Conservation (phyloP, 768 basidiomycete genomes). For the Boletus subparvulus region DNA sequence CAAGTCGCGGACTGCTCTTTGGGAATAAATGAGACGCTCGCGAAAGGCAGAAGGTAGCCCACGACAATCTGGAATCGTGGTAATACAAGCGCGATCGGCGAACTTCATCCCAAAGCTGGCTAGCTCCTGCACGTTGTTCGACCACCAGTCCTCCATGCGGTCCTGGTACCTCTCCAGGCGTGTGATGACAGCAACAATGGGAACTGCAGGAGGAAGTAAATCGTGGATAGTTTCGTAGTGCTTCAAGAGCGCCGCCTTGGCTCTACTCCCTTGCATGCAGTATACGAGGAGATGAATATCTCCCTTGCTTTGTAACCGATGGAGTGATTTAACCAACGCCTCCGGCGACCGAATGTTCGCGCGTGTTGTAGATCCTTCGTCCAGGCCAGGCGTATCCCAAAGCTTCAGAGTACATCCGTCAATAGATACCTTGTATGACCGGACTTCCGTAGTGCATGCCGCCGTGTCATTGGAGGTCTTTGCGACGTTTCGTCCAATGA, state of each 20-base stretch:
- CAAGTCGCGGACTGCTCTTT: conserved; percentile 7
- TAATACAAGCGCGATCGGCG: conserved; percentile 21
- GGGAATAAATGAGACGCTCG: conserved; percentile 15
- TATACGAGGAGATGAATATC: conserved; percentile 22
- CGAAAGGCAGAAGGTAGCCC: conserved; percentile 3
- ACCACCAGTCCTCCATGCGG: conserved; percentile 27
- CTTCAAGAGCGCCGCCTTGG: conserved; percentile 16
- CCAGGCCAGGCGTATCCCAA: conserved; percentile 23
- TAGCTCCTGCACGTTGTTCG: conserved; percentile 11
- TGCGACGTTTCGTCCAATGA: conserved; percentile 9
- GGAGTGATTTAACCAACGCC: conserved; percentile 6
- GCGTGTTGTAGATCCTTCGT: conserved; percentile 8
- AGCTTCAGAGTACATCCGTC: conserved; percentile 10
- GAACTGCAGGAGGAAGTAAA: conserved; percentile 7
- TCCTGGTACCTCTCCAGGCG: conserved; percentile 19
- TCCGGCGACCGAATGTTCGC: conserved; percentile 3
- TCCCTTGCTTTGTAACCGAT: background rate
- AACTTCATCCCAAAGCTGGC: conserved; percentile 17
- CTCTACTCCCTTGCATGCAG: conserved; percentile 22
- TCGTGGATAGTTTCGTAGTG: conserved; percentile 12
- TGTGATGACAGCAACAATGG: conserved; percentile 19
- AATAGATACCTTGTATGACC: conserved; percentile 11
- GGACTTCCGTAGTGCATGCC: conserved; percentile 13
- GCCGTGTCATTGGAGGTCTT: conserved; percentile 21
- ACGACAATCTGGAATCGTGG: conserved; percentile 9